These are phyloP conservation scores for Yarrowia porcina DNA, from an alignment of 805 yeast species.

Conservation along the genomic window DNA sequence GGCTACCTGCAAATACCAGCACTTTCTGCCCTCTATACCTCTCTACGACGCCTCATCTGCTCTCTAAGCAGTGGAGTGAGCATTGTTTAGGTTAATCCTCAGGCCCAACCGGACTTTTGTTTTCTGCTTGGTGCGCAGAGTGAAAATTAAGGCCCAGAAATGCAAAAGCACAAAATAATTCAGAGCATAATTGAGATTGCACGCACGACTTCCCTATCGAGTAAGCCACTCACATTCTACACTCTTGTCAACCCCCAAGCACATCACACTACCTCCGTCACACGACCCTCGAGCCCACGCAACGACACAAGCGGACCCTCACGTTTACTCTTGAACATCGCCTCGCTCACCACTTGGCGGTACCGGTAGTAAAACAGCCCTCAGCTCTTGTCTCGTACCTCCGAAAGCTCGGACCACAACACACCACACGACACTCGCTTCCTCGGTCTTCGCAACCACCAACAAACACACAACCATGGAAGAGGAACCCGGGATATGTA, in stretches of 20 bases:
- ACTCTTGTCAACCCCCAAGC: background rate
- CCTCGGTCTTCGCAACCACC: background rate
- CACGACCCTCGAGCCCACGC: background rate
- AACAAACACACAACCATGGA: constrained; percentile 1
- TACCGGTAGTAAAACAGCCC: no score
- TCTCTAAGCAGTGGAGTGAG: background rate
- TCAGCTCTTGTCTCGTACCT: no score
- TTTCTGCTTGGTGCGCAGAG: background rate
- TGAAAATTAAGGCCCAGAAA: constrained; percentile 6
- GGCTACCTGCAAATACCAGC: no score
- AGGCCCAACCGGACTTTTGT: constrained; percentile 14
- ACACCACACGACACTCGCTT: background rate
- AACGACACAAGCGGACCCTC: background rate
- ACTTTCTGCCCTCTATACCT: no score
- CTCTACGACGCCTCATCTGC: background rate
- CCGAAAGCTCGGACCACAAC: background rate
- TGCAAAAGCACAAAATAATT: constrained; percentile 25
- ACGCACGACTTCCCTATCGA: constrained; percentile 21
- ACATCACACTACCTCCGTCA: background rate
- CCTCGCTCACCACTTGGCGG: background rate
- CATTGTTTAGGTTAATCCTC: constrained; percentile 1
- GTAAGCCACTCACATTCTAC: constrained; percentile 15
- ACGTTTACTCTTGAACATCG: background rate
- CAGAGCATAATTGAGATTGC: constrained; percentile 24
- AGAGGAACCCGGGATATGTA: constrained; percentile 26